Conservation (phyloP, 306 rosid species). For the Crotalaria pallida region DNA sequence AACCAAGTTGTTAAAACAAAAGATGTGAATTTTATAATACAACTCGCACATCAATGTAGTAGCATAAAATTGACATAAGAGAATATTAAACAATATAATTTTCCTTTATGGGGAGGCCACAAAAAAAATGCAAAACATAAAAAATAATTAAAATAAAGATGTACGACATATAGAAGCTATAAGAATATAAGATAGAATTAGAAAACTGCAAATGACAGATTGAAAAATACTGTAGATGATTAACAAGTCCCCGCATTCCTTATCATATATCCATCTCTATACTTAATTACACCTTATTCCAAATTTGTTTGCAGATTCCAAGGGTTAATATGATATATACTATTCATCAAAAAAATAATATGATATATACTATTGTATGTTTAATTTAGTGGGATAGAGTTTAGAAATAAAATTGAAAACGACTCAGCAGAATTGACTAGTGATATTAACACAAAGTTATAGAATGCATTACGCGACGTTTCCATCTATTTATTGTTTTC, state of each 20-base stretch:
- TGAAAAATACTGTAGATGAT: conserved; percentile 5
- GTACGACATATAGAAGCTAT: not conserved
- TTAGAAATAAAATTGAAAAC: conserved; percentile 13
- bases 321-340: too few species aligned
- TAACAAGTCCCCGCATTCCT: conserved; percentile 12
- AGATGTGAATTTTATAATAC: not conserved
- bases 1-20: not conserved
- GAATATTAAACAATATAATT: not conserved
- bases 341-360: too few species aligned
- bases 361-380: too few species aligned
- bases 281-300: conserved; percentile 23
- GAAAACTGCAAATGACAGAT: not conserved
- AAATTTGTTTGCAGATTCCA: conserved; percentile 1
- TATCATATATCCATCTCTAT: not conserved
- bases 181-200: not conserved
- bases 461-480: not conserved
- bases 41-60: not conserved
- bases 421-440: conserved; percentile 10
- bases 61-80: not conserved
- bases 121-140: not conserved
- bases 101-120: not conserved
- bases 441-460: conserved; percentile 22
- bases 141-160: too few species aligned
- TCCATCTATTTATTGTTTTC: conserved; percentile 12
- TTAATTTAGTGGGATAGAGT: too few species aligned